These are phyloP conservation scores for Salix koriyanagi DNA, from an alignment of 345 rosid species.

Conservation along the genomic window DNA sequence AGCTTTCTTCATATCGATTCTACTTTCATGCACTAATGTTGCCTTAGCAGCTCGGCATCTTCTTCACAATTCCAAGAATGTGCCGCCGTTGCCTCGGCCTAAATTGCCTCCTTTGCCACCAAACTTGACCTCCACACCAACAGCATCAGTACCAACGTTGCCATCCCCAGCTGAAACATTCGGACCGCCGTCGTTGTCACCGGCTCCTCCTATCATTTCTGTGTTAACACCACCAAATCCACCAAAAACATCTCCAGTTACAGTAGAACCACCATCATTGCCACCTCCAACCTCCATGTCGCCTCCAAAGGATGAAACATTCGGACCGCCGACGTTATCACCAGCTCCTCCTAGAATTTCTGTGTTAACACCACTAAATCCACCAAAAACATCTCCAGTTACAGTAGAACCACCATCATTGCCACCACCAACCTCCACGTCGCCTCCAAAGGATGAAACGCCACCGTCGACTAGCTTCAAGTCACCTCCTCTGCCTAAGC, in stretches of 20 bases:
- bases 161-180: not conserved
- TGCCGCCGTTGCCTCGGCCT: slow-evolving; percentile 5
- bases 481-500: not conserved
- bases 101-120: slow-evolving; percentile 23
- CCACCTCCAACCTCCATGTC: not conserved
- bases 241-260: not conserved
- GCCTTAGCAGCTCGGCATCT: not conserved
- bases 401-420: not conserved
- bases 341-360: not conserved
- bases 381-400: not conserved
- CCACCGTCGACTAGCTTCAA: not conserved
- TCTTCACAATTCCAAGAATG: not conserved
- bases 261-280: not conserved
- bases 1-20: not conserved
- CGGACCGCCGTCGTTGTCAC: too few relatives aligned
- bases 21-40: not conserved
- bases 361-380: not conserved
- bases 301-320: not conserved
- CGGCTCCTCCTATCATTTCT: not conserved
- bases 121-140: slow-evolving; percentile 7
- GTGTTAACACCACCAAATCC: not conserved
- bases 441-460: not conserved
- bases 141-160: slow-evolving; percentile 15
- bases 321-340: too few relatives aligned
- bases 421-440: not conserved